Conservation (phyloP, 768 basidiomycete species). For the Pleurotus salmoneostramineus region DNA sequence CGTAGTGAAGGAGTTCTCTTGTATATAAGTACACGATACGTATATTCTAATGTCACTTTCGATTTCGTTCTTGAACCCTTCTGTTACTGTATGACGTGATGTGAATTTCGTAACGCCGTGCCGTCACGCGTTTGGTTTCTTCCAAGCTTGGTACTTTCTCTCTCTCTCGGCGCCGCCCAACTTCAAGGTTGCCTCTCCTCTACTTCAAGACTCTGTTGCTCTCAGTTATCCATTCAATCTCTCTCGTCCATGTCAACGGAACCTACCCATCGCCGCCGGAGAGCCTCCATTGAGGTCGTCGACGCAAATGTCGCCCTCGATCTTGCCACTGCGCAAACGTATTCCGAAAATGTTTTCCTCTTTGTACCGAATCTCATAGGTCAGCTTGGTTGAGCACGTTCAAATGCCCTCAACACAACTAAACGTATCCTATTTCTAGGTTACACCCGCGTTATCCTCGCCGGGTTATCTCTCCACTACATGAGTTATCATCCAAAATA, state of each 20-base stretch:
- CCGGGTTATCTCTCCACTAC: constrained; percentile 81
- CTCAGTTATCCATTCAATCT: neutral
- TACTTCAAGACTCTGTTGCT: neutral
- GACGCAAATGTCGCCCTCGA: constrained; percentile 86
- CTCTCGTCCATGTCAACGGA: constrained; percentile 13
- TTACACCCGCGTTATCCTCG: constrained; percentile 87
- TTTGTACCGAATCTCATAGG: constrained; percentile 98
- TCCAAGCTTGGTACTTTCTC: neutral
- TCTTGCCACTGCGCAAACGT: constrained; percentile 79
- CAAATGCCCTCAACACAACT: neutral
- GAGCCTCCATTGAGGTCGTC: constrained; percentile 62
- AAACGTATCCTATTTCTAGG: constrained; percentile 39
- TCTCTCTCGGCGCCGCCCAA: no score
- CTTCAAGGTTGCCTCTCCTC: neutral
- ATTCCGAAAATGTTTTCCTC: constrained; percentile 95
- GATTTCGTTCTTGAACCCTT: neutral
- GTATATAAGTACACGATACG: no score
- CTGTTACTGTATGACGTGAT: constrained; percentile 2
- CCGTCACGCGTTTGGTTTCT: neutral
- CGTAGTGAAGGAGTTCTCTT: neutral
- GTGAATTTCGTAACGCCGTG: neutral
- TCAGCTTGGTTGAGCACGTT: constrained; percentile 27
- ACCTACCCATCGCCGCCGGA: constrained; percentile 39
- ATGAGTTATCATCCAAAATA: constrained; percentile 96
- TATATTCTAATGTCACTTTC: neutral